These are phyloP conservation scores for Paraglomus brasilianum DNA, from an alignment of 192 early-diverging fungal species.

Conservation along the genomic window DNA sequence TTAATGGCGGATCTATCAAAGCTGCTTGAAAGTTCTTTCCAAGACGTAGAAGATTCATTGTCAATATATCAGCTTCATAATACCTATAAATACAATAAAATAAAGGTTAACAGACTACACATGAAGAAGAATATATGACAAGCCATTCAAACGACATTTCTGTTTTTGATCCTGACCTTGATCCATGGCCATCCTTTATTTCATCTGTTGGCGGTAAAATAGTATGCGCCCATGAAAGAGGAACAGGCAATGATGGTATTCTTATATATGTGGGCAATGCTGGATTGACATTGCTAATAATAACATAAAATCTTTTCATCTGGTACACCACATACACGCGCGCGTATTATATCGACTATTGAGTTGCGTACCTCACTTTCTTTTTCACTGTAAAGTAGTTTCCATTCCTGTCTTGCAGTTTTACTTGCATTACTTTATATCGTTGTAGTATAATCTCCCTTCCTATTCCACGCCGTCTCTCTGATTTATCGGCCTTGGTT, in stretches of 20 bases:
- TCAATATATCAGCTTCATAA: constrained; percentile 45
- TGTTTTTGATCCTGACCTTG: constrained; percentile 32
- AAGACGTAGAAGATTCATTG: constrained; percentile 50
- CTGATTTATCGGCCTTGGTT: constrained; percentile 45
- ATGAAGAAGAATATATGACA: not conserved
- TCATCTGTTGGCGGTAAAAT: constrained; percentile 51
- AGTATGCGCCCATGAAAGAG: constrained; percentile 82
- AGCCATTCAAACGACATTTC: not conserved
- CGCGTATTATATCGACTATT: not conserved
- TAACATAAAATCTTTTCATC: not conserved
- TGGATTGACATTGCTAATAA: constrained; percentile 68
- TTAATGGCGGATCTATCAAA: constrained; percentile 90
- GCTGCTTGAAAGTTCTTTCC: constrained; percentile 78
- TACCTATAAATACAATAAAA: constrained; percentile 37
- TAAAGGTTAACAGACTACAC: not conserved
- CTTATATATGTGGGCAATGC: constrained; percentile 85
- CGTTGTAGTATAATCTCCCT: constrained; percentile 72
- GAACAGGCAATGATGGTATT: constrained; percentile 81
- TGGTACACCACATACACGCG: not conserved
- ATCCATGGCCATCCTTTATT: constrained; percentile 30
- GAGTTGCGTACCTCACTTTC: constrained; percentile 62
- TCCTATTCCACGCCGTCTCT: constrained; percentile 39
- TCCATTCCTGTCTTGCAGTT: constrained; percentile 79
- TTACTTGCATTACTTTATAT: constrained; percentile 89
- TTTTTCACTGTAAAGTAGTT: constrained; percentile 86